These are phyloP conservation scores for Apophysomyces variabilis DNA, from an alignment of 371 early-diverging fungal genomes.

Conservation along the genomic window DNA sequence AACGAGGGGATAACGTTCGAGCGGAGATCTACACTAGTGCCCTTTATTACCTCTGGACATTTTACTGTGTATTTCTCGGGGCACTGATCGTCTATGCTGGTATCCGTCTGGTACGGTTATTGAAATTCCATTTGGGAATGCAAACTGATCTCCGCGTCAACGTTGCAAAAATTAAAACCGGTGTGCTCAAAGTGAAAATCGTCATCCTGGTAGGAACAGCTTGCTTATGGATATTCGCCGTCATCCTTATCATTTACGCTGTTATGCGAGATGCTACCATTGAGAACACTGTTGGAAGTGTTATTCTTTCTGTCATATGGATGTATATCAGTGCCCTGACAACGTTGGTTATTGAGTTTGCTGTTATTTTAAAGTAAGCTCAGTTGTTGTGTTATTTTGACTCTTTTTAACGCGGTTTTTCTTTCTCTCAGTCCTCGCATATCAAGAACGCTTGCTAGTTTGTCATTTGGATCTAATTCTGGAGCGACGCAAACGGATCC, in stretches of 20 bases:
- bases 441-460: constrained; percentile 18
- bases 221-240: constrained; percentile 31
- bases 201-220: constrained; percentile 22
- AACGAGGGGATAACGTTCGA: constrained; percentile 16
- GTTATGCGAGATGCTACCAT: constrained; percentile 24
- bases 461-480: constrained; percentile 6
- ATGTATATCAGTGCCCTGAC: constrained; percentile 35
- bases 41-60: constrained; percentile 32
- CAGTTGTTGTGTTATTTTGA: not conserved
- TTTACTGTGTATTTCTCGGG: constrained; percentile 18
- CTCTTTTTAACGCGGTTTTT: not conserved
- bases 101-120: constrained; percentile 22
- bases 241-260: constrained; percentile 33
- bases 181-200: constrained; percentile 33
- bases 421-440: constrained; percentile 21
- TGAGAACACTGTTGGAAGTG: constrained; percentile 19
- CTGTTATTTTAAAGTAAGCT: constrained; percentile 38
- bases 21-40: constrained; percentile 31
- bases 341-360: constrained; percentile 31
- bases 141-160: constrained; percentile 28
- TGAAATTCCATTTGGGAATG: constrained; percentile 20
- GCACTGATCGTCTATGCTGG: constrained; percentile 23
- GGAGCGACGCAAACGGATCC: constrained; percentile 16
- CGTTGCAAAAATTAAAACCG: constrained; percentile 32
- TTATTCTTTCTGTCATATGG: constrained; percentile 33